Evolutionary conservation across 179 eudicot species (phyloP).

Genomic region (Sideroxylon spinosum): DNA sequence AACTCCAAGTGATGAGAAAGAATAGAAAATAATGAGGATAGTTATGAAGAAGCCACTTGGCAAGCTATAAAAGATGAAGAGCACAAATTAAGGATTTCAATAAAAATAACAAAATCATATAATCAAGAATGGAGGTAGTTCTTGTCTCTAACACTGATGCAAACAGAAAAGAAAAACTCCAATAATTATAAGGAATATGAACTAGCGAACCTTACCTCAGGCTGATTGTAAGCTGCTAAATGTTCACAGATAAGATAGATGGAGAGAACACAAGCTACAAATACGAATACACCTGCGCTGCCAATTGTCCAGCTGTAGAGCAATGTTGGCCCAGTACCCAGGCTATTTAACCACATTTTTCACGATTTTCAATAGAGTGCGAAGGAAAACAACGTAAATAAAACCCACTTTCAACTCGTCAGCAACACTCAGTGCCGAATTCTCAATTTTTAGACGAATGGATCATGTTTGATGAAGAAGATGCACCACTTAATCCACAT

Average conservation of each 20-base stretch:
- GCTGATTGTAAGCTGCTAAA: conserved; percentile 82
- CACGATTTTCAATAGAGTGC: conserved; percentile 51
- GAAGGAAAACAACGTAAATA: conserved; percentile 38
- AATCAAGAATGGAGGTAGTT: conserved; percentile 6
- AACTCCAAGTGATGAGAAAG: conserved; percentile 8
- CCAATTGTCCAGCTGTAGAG: conserved; percentile 68
- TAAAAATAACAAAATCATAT: neutral
- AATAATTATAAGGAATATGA: conserved; percentile 1
- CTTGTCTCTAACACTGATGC: conserved; percentile 2
- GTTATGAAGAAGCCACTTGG: neutral
- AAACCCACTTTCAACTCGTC: conserved; percentile 55
- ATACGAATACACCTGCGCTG: conserved; percentile 70
- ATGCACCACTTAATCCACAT: conserved; percentile 2
- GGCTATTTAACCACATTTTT: conserved; percentile 38
- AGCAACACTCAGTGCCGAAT: conserved; percentile 3
- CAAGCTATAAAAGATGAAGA: conserved; percentile 5
- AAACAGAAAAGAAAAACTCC: neutral
- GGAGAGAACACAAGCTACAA: conserved; percentile 75
- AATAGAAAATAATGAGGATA: neutral
- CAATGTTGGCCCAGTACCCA: conserved; percentile 37
- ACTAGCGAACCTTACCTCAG: conserved; percentile 83
- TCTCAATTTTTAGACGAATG: neutral
- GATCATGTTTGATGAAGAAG: conserved; percentile 10
- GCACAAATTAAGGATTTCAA: neutral
- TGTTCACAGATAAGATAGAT: conserved; percentile 80